These are phyloP conservation scores for Daldinia concentrica DNA, from an alignment of 495 filamentous ascomycete genomes.

Conservation along the genomic window DNA sequence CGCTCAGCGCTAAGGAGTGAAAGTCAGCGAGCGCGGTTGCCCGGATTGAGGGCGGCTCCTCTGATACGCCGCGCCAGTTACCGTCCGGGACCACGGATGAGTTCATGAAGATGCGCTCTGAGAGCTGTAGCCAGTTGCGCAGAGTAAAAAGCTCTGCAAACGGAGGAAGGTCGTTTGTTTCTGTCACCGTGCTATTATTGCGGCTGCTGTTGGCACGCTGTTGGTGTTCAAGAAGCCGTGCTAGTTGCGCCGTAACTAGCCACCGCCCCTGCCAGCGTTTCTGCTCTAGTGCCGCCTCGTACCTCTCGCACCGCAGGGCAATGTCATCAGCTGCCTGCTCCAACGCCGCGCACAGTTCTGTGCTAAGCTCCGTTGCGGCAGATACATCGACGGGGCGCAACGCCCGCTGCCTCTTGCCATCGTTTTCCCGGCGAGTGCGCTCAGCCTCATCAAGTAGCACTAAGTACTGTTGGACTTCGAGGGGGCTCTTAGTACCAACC, in stretches of 20 bases:
- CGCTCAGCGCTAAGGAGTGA: conserved; percentile 68
- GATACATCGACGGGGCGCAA: conserved; percentile 63
- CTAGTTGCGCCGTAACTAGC: conserved; percentile 60
- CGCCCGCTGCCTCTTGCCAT: conserved; percentile 26
- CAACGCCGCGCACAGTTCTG: conserved; percentile 70
- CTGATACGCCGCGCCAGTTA: conserved; percentile 70
- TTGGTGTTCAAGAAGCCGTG: conserved; percentile 49
- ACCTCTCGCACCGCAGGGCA: conserved; percentile 62
- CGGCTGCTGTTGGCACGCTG: conserved; percentile 48
- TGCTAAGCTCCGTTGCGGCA: conserved; percentile 76
- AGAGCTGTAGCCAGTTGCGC: conserved; percentile 70
- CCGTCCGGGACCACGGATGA: conserved; percentile 61
- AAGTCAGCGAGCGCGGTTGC: conserved; percentile 77
- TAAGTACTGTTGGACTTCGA: conserved; percentile 78
- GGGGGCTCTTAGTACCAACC: conserved; percentile 74
- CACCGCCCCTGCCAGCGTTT: conserved; percentile 55
- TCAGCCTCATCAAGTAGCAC: conserved; percentile 62
- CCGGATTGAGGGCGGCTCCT: conserved; percentile 70
- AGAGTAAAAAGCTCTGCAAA: conserved; percentile 65
- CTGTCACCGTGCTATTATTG: conserved; percentile 34
- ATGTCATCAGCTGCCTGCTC: conserved; percentile 73
- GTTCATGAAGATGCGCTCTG: conserved; percentile 82
- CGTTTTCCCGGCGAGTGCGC: conserved; percentile 47
- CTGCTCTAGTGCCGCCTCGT: conserved; percentile 64
- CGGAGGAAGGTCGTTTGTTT: conserved; percentile 53